Evolutionary conservation across 1,284 basidiomycete species (phyloP).

Genomic region (Ceratobasidium sp.): DNA sequence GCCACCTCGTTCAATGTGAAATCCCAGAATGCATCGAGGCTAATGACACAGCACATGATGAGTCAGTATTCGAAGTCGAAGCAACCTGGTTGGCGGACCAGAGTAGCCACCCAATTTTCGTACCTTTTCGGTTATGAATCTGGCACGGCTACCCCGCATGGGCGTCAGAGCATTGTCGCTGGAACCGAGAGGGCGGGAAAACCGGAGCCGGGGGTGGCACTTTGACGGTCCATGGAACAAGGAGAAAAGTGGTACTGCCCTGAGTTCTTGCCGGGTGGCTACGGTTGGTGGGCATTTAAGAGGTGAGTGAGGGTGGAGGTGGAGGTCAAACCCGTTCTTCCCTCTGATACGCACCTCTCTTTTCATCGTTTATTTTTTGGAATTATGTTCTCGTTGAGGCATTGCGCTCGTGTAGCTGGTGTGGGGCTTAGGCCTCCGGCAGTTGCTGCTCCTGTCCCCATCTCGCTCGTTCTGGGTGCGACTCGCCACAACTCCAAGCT

Average conservation of each 20-base stretch:
- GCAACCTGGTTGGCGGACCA: no score
- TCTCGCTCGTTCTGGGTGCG: not conserved
- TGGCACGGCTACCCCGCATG: no score
- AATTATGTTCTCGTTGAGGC: not conserved
- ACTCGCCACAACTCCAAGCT: slow-evolving; percentile 3
- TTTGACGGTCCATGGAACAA: not conserved
- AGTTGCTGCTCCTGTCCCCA: not conserved
- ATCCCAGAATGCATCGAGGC: no score
- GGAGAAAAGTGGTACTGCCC: not conserved
- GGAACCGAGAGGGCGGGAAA: not conserved
- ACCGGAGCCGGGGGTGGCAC: not conserved
- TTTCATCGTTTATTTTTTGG: not conserved
- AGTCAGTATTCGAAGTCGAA: no score
- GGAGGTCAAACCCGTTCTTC: not conserved
- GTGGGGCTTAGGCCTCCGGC: slow-evolving; percentile 1
- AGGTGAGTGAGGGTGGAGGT: not conserved
- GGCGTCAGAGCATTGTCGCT: no score
- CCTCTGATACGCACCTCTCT: not conserved
- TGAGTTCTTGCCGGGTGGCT: not conserved
- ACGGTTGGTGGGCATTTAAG: not conserved
- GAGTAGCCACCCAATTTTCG: not conserved
- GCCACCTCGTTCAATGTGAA: not conserved
- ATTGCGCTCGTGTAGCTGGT: not conserved
- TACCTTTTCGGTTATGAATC: not conserved
- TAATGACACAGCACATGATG: no score